These are phyloP conservation scores for Fusarium liriodendri DNA, from an alignment of 2,329 filamentous ascomycete genomes.

Conservation along the genomic window DNA sequence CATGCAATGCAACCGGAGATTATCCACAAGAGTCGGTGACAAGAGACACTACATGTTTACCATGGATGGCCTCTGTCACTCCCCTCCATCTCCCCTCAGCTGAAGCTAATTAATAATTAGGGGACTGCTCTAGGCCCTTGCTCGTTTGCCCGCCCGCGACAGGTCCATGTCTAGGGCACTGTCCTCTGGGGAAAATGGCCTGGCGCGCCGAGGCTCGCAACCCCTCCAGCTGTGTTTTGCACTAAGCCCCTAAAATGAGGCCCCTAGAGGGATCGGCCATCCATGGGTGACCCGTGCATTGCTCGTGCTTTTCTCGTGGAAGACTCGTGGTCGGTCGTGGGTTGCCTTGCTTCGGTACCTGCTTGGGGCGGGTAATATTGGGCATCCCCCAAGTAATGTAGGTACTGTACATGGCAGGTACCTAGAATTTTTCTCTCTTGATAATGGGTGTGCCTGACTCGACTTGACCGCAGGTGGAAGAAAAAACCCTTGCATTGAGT, in stretches of 20 bases:
- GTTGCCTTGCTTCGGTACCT: slow-evolving; percentile 14
- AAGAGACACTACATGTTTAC: background rate
- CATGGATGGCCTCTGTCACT: background rate
- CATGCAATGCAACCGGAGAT: background rate
- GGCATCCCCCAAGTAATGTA: slow-evolving; percentile 7
- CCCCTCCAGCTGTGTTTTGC: background rate
- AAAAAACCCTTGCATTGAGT: slow-evolving; percentile 26
- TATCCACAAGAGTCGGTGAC: background rate
- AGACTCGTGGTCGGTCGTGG: slow-evolving; percentile 16
- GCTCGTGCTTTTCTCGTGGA: slow-evolving; percentile 27
- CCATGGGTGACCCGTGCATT: slow-evolving; percentile 23
- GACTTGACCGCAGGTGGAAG: slow-evolving; percentile 11
- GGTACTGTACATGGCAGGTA: background rate
- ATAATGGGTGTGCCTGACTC: slow-evolving; percentile 14
- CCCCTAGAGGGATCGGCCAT: slow-evolving; percentile 31
- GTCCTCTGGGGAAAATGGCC: slow-evolving; percentile 22
- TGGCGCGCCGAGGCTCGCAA: background rate
- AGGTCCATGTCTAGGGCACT: slow-evolving; percentile 9
- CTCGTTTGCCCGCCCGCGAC: background rate
- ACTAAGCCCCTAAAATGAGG: slow-evolving; percentile 13
- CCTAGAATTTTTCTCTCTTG: background rate
- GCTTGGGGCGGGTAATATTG: slow-evolving; percentile 10
- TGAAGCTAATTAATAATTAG: slow-evolving; percentile 9
- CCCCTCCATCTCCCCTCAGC: background rate
- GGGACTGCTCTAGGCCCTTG: slow-evolving; percentile 10